Evolutionary conservation across 805 yeast species (phyloP), one percentile per base, ranked within the genome.

Genomic region (Candida wancherniae): DNA sequence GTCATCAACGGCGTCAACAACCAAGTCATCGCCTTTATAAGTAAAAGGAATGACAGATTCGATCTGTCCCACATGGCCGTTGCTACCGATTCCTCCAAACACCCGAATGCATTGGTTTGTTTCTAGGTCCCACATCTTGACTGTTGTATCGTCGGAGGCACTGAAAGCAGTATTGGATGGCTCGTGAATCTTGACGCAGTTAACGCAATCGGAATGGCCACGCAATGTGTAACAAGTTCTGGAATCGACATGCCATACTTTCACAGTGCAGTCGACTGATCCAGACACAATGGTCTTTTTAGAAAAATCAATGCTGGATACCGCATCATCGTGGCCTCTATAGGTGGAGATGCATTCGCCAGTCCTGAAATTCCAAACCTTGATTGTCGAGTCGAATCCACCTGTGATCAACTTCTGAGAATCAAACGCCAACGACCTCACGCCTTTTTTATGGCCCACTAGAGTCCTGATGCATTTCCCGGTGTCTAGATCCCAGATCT

Each of bases 161-260:
- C 92, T 79, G 57, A 82, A 86, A 12, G 87, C 71, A 1, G 94
- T 81, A 38, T 76, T 75, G 25, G 94, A 78, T 33, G 74, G 74
- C 3, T 84, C 71, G 55, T 88, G 95, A 33, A 88, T 76, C 60
- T 84, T 84, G 31, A 92, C 97, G 39, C 84, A 76, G 43, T 85
- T 87, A 12, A 92, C 96, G 78, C 94, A 80, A 45, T 84, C 97
- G 0, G 82, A 73, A 55, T 92, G 98, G 5, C 98, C 98, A 24
- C 96, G 69, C 36, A 92, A 67, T 0, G 97, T 87, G 57, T 82
- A 85, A 52, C 97, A 92, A 1, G 94, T 84, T 59, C 95, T 71
- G 5, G 87, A 77, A 53, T 84, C 95, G 26, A 92, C 95, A 55
- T 92, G 94, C 98, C 98, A 92, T 9, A 92, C 88, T 56, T 87